Evolutionary conservation across 1,139 yeast species (phyloP).

Genomic region (Hansenula anomala): DNA sequence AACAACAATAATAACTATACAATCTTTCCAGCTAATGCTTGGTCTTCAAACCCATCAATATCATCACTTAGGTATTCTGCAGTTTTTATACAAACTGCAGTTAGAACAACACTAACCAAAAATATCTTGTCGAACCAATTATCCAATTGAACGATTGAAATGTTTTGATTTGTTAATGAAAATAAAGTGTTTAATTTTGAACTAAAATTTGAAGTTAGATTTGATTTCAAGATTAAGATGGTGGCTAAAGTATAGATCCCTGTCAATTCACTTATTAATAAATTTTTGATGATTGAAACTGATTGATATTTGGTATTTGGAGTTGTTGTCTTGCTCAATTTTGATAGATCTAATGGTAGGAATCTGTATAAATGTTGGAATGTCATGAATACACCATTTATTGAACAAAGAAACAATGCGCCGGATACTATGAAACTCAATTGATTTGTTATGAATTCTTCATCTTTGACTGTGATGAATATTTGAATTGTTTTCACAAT

Average conservation of each 20-base stretch:
- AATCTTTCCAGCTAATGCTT: slow-evolving; percentile 14
- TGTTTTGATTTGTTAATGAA: slow-evolving; percentile 21
- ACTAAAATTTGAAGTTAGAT: slow-evolving; percentile 57
- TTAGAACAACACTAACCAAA: slow-evolving; percentile 48
- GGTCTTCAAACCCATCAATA: slow-evolving; percentile 17
- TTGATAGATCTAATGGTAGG: slow-evolving; percentile 18
- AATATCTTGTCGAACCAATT: slow-evolving; percentile 78
- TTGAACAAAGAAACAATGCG: slow-evolving; percentile 18
- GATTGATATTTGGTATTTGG: slow-evolving; percentile 9
- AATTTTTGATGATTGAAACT: slow-evolving; percentile 31
- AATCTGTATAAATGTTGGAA: slow-evolving; percentile 21
- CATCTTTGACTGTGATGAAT: slow-evolving; percentile 16
- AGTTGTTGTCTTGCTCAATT: slow-evolving; percentile 4
- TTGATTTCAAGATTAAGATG: slow-evolving; percentile 69
- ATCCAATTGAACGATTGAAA: slow-evolving; percentile 57
- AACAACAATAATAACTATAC: slow-evolving; percentile 14
- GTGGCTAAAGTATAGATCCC: slow-evolving; percentile 83
- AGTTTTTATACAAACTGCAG: slow-evolving; percentile 40
- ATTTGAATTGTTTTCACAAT: slow-evolving; percentile 15
- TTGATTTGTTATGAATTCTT: slow-evolving; percentile 17
- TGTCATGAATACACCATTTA: slow-evolving; percentile 23
- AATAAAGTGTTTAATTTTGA: slow-evolving; percentile 27
- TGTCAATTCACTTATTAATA: slow-evolving; percentile 62
- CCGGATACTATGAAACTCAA: slow-evolving; percentile 21
- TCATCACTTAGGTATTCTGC: slow-evolving; percentile 16